These are phyloP conservation scores for Lentinula raphanica DNA, from an alignment of 768 basidiomycete genomes.

Conservation along the genomic window DNA sequence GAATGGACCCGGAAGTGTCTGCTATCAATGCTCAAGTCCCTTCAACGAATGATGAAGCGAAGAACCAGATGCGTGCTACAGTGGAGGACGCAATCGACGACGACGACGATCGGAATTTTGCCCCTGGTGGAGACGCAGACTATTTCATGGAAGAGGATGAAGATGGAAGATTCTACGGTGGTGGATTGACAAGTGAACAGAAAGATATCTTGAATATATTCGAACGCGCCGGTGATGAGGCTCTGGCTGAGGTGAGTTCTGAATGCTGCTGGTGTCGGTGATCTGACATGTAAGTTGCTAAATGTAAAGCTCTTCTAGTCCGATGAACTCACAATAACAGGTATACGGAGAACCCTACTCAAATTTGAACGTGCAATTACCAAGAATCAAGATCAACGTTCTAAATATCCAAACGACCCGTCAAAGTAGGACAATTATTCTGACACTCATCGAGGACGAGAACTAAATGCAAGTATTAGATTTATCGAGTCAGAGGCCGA, in stretches of 20 bases:
- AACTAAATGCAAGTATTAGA: slow-evolving; percentile 33
- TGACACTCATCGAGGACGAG: background rate
- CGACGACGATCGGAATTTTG: slow-evolving; percentile 44
- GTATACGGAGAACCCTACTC: slow-evolving; percentile 68
- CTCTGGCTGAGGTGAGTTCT: slow-evolving; percentile 60
- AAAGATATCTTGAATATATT: slow-evolving; percentile 96
- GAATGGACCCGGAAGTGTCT: slow-evolving; percentile 37
- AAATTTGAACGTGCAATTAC: slow-evolving; percentile 84
- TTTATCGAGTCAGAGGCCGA: slow-evolving; percentile 99
- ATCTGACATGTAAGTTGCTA: slow-evolving; percentile 15
- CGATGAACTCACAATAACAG: slow-evolving; percentile 63
- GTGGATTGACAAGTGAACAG: slow-evolving; percentile 88
- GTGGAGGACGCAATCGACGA: slow-evolving; percentile 53
- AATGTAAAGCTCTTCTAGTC: slow-evolving; percentile 33
- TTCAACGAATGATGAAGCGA: slow-evolving; percentile 12
- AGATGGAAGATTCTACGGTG: slow-evolving; percentile 90
- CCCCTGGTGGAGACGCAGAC: slow-evolving; percentile 84
- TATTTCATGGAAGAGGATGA: slow-evolving; percentile 90
- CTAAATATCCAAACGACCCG: slow-evolving; percentile 91
- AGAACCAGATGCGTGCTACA: slow-evolving; percentile 36
- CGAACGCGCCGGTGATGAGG: slow-evolving; percentile 63
- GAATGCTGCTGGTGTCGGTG: background rate
- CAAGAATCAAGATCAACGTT: slow-evolving; percentile 94
- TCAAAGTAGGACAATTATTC: slow-evolving; percentile 53
- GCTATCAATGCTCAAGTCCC: slow-evolving; percentile 1